Percentiles rank a stretch among this genome's conserved stretches.
phyloP scores from a whole-genome alignment of 2,329 filamentous ascomycete genomes.

The Xylariaceae sp. region DNA sequence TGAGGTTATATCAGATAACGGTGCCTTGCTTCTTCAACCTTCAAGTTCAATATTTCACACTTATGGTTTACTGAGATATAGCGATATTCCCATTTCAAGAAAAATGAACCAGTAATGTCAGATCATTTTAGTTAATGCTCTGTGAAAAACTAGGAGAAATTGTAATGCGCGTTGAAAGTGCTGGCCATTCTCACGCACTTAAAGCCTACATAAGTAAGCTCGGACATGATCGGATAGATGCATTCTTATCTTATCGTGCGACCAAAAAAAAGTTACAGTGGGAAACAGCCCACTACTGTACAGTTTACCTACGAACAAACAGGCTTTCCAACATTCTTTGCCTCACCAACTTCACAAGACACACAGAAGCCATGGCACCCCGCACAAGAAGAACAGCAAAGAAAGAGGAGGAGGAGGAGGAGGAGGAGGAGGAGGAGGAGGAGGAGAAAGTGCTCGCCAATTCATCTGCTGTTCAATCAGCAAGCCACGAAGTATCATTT shows the following conservation, averaged over 20 bases:
- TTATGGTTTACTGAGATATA: too few species aligned
- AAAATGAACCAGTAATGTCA: too few species aligned
- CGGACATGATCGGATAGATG: too few species aligned
- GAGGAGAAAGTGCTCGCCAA: constrained; percentile 4
- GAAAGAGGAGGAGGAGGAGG: constrained; percentile 9
- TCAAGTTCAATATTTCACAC: too few species aligned
- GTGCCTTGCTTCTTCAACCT: too few species aligned
- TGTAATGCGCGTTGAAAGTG: too few species aligned
- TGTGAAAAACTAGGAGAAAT: too few species aligned
- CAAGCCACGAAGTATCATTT: constrained; percentile 7
- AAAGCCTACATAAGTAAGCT: too few species aligned
- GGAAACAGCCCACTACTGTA: constrained; percentile 1
- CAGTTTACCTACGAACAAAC: neutral
- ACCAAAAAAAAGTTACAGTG: constrained; percentile 21
- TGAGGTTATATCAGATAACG: too few species aligned
- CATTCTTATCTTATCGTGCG: constrained; percentile 24
- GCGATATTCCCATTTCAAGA: too few species aligned
- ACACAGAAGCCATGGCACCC: constrained; percentile 24
- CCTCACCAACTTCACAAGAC: constrained; percentile 5
- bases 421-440: constrained; percentile 10
- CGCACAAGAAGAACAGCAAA: constrained; percentile 25
- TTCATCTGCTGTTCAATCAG: neutral
- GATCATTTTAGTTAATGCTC: too few species aligned
- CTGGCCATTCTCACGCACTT: too few species aligned
- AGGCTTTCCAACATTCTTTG: neutral